A percentile compares a stretch with the other conserved stretches of the same genome.
Conservation (phyloP, 1,284 basidiomycete genomes). For the Boletellus dicymbophilus region DNA sequence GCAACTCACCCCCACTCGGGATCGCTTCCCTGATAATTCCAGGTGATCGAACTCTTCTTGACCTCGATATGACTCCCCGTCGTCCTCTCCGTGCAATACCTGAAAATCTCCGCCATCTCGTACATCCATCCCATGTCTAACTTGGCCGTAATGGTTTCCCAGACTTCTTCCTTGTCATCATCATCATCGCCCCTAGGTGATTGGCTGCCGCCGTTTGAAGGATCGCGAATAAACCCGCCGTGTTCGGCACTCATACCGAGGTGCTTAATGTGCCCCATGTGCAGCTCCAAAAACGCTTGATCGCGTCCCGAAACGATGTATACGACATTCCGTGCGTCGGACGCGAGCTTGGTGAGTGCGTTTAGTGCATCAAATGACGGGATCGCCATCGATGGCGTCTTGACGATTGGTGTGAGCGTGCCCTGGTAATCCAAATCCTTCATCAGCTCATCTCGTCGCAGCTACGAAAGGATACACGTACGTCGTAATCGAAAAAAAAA, state of each 20-base stretch:
- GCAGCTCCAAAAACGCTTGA: slow-evolving; percentile 87
- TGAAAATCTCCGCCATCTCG: slow-evolving; percentile 95
- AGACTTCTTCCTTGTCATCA: slow-evolving; percentile 45
- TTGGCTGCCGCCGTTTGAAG: slow-evolving; percentile 27
- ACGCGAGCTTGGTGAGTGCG: slow-evolving; percentile 72
- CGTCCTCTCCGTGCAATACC: slow-evolving; percentile 95
- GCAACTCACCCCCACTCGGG: slow-evolving; percentile 90
- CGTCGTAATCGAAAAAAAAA: slow-evolving; percentile 98
- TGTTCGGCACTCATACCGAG: slow-evolving; percentile 97
- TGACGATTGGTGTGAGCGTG: slow-evolving; percentile 96
- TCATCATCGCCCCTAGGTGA: background rate
- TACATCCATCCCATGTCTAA: slow-evolving; percentile 99
- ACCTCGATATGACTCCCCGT: slow-evolving; percentile 95
- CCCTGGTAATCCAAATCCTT: slow-evolving; percentile 51
- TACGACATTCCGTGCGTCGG: slow-evolving; percentile 88
- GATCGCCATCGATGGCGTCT: slow-evolving; percentile 86
- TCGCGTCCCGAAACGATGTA: slow-evolving; percentile 99
- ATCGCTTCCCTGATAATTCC: slow-evolving; percentile 95
- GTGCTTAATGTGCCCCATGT: slow-evolving; percentile 82
- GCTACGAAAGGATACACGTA: slow-evolving; percentile 38
- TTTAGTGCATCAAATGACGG: slow-evolving; percentile 79
- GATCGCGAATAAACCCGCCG: slow-evolving; percentile 88
- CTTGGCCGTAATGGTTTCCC: slow-evolving; percentile 88
- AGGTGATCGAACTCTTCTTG: slow-evolving; percentile 97
- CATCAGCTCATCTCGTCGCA: background rate